Conservation (phyloP, 2,329 filamentous ascomycete genomes). For the Fusarium chaquense region DNA sequence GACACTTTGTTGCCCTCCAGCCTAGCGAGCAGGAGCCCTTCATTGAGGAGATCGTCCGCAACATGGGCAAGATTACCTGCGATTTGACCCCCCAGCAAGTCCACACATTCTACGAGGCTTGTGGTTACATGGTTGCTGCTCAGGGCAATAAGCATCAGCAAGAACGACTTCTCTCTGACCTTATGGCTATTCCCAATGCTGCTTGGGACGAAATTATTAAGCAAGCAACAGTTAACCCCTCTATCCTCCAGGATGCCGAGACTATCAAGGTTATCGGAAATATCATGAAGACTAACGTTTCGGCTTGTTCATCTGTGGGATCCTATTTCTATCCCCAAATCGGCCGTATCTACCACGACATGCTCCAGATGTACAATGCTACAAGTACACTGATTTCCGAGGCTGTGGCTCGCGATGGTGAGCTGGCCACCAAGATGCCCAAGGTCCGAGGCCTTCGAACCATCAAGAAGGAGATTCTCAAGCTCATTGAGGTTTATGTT, state of each 20-base stretch:
- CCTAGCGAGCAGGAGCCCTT: constrained; percentile 95
- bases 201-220: constrained; percentile 97
- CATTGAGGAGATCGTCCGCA: constrained; percentile 97
- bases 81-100: constrained; percentile 97
- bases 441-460: constrained; percentile 94
- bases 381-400: constrained; percentile 97
- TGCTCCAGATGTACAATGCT: constrained; percentile 98
- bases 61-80: constrained; percentile 93
- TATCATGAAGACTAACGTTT: constrained; percentile 99
- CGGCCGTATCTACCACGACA: constrained; percentile 96
- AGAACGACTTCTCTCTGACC: constrained; percentile 87
- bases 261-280: constrained; percentile 99
- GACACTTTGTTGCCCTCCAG: constrained; percentile 96
- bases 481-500: constrained; percentile 97
- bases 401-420: constrained; percentile 86
- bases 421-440: constrained; percentile 96
- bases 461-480: constrained; percentile 99
- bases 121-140: constrained; percentile 98
- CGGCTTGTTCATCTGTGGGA: constrained; percentile 96
- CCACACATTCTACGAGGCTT: constrained; percentile 98
- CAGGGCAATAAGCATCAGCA: constrained; percentile 96
- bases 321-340: constrained; percentile 99
- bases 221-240: constrained; percentile 84
- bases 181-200: constrained; percentile 93
- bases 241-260: constrained; percentile 89